phyloP scores from a whole-genome alignment of 2,329 filamentous ascomycete genomes.

The Orbilia oligospora region DNA sequence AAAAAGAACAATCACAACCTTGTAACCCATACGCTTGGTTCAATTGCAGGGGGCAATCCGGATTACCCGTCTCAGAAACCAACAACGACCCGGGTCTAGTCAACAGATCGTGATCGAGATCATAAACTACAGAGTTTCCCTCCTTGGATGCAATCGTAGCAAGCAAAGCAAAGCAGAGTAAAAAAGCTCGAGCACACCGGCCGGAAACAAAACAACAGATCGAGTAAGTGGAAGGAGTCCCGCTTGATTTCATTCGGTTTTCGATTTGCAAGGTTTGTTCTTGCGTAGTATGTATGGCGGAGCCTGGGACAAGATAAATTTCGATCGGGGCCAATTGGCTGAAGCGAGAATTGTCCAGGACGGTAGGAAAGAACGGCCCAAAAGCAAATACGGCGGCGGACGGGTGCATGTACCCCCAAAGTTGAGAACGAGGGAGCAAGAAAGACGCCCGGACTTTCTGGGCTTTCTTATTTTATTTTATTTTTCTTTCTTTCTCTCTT shows the following conservation, averaged over 20 bases:
- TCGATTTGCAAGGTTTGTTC: slow-evolving; percentile 53
- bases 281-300: slow-evolving; percentile 5
- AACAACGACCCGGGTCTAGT: not conserved
- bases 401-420: slow-evolving; percentile 31
- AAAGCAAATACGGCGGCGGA: slow-evolving; percentile 29
- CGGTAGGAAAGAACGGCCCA: slow-evolving; percentile 29
- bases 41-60: slow-evolving; percentile 28
- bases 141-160: not conserved
- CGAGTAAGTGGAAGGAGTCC: slow-evolving; percentile 48
- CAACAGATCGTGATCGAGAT: slow-evolving; percentile 27
- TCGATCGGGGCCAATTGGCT: slow-evolving; percentile 59
- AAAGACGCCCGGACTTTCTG: slow-evolving; percentile 44
- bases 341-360: slow-evolving; percentile 58
- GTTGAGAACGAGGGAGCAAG: slow-evolving; percentile 13
- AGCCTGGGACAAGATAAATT: slow-evolving; percentile 43
- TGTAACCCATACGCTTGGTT: slow-evolving; percentile 14
- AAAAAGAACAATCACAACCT: slow-evolving; percentile 13
- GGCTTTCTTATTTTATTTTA: slow-evolving; percentile 7
- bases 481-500: slow-evolving; percentile 23
- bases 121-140: not conserved
- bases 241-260: slow-evolving; percentile 50
- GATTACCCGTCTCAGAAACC: slow-evolving; percentile 17
- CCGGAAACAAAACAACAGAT: slow-evolving; percentile 51
- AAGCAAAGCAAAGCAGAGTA: not conserved
- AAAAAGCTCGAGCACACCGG: slow-evolving; percentile 32